Conservation (phyloP, 192 early-diverging fungal species). For the Pilaira anomala region DNA sequence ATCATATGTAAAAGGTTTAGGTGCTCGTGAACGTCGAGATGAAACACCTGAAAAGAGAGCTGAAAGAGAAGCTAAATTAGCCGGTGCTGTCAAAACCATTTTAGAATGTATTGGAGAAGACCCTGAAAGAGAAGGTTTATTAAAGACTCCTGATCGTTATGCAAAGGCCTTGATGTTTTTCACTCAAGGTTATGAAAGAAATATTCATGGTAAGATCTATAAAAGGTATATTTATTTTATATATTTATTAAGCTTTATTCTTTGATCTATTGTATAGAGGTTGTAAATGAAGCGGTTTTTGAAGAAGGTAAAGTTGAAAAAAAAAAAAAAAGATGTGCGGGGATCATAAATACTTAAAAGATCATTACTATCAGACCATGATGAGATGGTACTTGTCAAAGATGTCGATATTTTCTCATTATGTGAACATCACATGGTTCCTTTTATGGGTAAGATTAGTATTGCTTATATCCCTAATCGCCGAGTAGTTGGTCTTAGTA, state of each 20-base stretch:
- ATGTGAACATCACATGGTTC: conserved; percentile 99
- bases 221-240: not conserved
- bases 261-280: conserved; percentile 42
- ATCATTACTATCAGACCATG: conserved; percentile 65
- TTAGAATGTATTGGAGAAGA: conserved; percentile 95
- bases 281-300: conserved; percentile 95
- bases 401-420: conserved; percentile 94
- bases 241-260: not conserved
- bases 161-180: conserved; percentile 98
- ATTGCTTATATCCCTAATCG: conserved; percentile 97
- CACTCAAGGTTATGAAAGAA: conserved; percentile 97
- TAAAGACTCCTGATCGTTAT: conserved; percentile 94
- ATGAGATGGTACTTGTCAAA: conserved; percentile 99
- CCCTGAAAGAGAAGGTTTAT: conserved; percentile 86
- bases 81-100: conserved; percentile 83
- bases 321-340: not conserved
- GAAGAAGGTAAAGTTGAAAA: conserved; percentile 66
- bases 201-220: conserved; percentile 61
- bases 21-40: conserved; percentile 72
- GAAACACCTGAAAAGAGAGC: conserved; percentile 74
- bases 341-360: not conserved
- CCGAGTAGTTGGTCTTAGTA: conserved; percentile 92
- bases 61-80: conserved; percentile 71
- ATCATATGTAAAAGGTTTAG: conserved; percentile 57
- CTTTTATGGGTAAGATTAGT: conserved; percentile 94